Base-by-base conservation (phyloP, 441 rosid species). In the Kokia cookei region DNA sequence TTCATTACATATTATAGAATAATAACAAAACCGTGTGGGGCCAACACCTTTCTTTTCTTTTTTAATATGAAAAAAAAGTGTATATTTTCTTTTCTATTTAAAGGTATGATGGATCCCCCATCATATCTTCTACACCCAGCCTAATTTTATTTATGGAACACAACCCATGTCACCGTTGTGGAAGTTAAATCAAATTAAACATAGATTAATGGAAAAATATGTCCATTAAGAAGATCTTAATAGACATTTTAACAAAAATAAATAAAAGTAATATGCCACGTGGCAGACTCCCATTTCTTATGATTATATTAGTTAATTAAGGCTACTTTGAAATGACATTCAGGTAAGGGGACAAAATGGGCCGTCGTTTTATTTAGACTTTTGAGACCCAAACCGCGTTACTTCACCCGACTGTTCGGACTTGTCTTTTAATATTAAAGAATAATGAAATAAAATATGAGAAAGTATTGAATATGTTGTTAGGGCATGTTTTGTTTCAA, bases 1-100 rank as follows among this genome's bases (percentile, higher is more conserved):
- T 15, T 58, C 63, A 12, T 26, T 26, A 22, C 32, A 53, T 19
- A 62, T 57, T 19, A 66, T 22, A 12, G 19, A 7, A 55, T 29
- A 76, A 60, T 58, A 67, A 63, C 15, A 37, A 78, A 76, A 80
- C 70, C 83, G 83, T 65, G 83, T 80, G 80, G 82, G 83, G 12
- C 76, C 69, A 37, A 63, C 7, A 8, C 17, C 78, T 0, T 50
- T 22, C 37, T 32, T 1, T 0, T 0, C 5, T 32, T 5, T 32
- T 29, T 27, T 27, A 26, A 12, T 42, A 19, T 57, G 14, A 60
- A 29, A 14, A 60, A 60, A 13, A 29, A 5, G 10, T 53, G 7
- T n/a, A 15, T 53, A 53, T n/a, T 53, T 7, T 53, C 19, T 3
- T 7, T 53, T 53, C 7, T 53, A 53, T 6, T 19, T 6, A 45